Percentiles rank a stretch among this genome's conserved stretches.
Conservation (phyloP, 2,329 filamentous ascomycete genomes). For the Aspergillus calidoustus region DNA sequence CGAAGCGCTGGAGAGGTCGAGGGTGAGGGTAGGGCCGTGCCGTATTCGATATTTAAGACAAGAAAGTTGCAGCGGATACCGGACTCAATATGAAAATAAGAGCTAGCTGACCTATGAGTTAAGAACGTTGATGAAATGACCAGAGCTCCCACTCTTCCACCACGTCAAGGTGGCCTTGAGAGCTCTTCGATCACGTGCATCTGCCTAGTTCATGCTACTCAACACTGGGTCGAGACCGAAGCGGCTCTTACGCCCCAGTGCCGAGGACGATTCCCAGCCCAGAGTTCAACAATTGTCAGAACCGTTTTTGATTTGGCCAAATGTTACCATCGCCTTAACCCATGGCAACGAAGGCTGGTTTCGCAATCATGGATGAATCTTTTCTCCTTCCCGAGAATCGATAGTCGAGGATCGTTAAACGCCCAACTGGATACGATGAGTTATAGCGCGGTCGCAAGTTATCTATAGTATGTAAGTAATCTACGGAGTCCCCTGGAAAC, state of each 20-base stretch:
- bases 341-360: too few relatives aligned
- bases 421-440: too few relatives aligned
- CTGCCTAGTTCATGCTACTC: conserved; percentile 26
- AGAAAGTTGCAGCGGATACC: neutral
- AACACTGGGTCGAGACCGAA: neutral
- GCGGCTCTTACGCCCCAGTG: neutral
- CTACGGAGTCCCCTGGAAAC: neutral
- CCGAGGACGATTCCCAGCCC: neutral
- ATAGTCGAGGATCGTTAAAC: too few relatives aligned
- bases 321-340: neutral
- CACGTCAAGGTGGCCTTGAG: conserved; percentile 36
- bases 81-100: neutral
- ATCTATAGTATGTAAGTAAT: too few relatives aligned
- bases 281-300: neutral
- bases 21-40: too few relatives aligned
- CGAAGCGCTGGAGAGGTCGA: neutral
- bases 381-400: too few relatives aligned
- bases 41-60: neutral
- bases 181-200: conserved; percentile 38
- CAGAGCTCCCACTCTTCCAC: neutral
- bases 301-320: neutral
- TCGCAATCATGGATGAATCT: too few relatives aligned
- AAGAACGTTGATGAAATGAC: neutral
- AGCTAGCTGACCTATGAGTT: neutral
- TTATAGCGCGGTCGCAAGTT: too few relatives aligned